Conservation (phyloP, 2,329 filamentous ascomycete genomes). For the Malbranchea cinnamomea region DNA sequence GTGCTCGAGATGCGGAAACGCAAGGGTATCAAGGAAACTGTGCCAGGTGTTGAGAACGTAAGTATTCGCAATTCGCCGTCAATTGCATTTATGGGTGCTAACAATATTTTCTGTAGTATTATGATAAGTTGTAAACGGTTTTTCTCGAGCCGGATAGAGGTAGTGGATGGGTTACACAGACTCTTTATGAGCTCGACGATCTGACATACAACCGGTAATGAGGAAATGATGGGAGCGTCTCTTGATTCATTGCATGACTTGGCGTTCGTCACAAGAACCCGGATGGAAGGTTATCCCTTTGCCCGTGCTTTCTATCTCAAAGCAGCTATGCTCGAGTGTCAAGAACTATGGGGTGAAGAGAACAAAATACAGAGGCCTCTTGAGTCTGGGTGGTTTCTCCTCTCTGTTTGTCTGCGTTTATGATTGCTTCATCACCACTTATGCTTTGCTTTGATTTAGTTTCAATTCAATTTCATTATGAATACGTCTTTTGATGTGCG, state of each 20-base stretch:
- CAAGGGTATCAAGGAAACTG: conserved; percentile 97
- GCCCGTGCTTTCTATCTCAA: no score
- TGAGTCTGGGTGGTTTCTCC: no score
- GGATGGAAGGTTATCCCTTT: no score
- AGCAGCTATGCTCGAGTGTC: no score
- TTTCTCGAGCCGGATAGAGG: conserved; percentile 10
- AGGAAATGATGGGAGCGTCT: conserved; percentile 2
- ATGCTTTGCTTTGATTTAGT: no score
- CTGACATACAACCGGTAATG: conserved; percentile 12
- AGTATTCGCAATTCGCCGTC: conserved; percentile 32
- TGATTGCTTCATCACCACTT: no score
- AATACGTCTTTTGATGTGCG: no score
- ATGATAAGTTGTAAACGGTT: conserved; percentile 84
- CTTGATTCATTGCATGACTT: conserved; percentile 1
- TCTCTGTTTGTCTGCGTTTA: no score
- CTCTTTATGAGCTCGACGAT: conserved; percentile 30
- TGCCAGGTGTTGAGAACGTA: conserved; percentile 90
- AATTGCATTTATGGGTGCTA: conserved; percentile 12
- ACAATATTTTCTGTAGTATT: conserved; percentile 55
- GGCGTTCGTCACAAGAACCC: no score
- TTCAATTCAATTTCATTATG: no score
- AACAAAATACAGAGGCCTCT: no score
- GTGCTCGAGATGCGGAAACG: conserved; percentile 90
- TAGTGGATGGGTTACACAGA: conserved; percentile 9
- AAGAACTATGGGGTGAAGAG: no score